Conservation (phyloP, 2,329 filamentous ascomycete genomes). For the Xylaria polymorpha region DNA sequence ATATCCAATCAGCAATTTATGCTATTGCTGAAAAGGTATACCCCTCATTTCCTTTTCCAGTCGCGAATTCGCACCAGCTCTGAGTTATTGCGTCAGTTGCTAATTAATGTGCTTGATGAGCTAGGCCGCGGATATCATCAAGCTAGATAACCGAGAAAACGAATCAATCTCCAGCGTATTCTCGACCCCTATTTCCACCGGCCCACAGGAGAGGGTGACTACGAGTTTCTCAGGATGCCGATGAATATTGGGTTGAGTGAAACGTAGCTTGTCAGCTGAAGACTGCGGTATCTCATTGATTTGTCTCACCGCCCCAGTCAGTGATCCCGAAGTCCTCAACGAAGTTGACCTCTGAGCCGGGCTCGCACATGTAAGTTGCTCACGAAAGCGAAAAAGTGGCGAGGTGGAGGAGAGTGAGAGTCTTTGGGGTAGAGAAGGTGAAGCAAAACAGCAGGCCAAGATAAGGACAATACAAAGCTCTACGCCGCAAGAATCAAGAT, state of each 20-base stretch:
- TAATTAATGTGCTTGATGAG: conserved; percentile 25
- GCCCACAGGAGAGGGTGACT: not conserved
- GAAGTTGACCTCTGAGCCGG: not conserved
- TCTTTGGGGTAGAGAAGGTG: too few relatives aligned
- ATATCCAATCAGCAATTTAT: conserved; percentile 47
- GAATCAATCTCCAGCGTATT: not conserved
- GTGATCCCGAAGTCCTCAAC: not conserved
- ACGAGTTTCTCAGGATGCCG: not conserved
- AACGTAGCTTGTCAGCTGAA: not conserved
- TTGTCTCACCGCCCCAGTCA: not conserved
- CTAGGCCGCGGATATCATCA: conserved; percentile 61
- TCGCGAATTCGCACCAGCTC: not conserved
- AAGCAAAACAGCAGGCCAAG: not conserved
- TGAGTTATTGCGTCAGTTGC: conserved; percentile 1
- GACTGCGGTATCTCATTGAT: not conserved
- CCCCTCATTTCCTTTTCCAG: not conserved
- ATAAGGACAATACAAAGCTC: not conserved
- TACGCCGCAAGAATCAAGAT: not conserved
- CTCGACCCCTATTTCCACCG: conserved; percentile 3
- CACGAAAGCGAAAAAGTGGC: too few relatives aligned
- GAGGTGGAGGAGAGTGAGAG: too few relatives aligned
- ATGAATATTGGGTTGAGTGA: not conserved
- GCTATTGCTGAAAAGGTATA: conserved; percentile 54
- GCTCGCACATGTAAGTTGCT: not conserved
- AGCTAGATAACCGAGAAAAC: conserved; percentile 42